These are phyloP conservation scores for Taiozyma sp. DNA, from an alignment of 1,139 yeast species.

Conservation along the genomic window DNA sequence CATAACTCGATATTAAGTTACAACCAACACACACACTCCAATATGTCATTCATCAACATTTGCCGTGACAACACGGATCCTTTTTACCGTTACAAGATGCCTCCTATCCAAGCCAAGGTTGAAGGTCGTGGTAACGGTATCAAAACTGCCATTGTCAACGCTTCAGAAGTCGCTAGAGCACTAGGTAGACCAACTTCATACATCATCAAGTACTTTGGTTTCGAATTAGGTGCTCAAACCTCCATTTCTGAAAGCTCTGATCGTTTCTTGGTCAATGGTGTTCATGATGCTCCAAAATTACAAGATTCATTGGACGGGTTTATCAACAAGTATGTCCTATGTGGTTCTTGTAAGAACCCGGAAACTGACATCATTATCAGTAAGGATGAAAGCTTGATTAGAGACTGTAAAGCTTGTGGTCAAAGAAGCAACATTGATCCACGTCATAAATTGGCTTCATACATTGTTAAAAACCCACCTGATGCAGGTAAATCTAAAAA, in stretches of 20 bases:
- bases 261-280: conserved; percentile 91
- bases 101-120: conserved; percentile 92
- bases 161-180: conserved; percentile 91
- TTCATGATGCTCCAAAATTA: conserved; percentile 82
- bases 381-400: conserved; percentile 69
- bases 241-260: conserved; percentile 73
- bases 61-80: conserved; percentile 98
- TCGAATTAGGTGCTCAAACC: conserved; percentile 96
- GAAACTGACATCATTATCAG: conserved; percentile 89
- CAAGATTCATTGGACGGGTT: conserved; percentile 95
- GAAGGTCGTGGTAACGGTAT: conserved; percentile 99
- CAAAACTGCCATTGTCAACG: conserved; percentile 88
- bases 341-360: conserved; percentile 95
- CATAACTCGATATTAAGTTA: not conserved
- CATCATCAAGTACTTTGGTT: conserved; percentile 90
- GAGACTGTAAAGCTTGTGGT: conserved; percentile 99
- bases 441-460: conserved; percentile 80
- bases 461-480: conserved; percentile 91
- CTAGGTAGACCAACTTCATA: conserved; percentile 89
- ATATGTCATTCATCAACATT: conserved; percentile 85
- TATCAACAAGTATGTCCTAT: conserved; percentile 85
- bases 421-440: conserved; percentile 79
- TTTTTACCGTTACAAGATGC: conserved; percentile 99
- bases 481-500: conserved; percentile 46
- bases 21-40: too few relatives aligned